Percentiles rank a stretch among this genome's conserved stretches.
phyloP scores from a whole-genome alignment of 169 alveolate species.

The Plasmodium vivax region DNA sequence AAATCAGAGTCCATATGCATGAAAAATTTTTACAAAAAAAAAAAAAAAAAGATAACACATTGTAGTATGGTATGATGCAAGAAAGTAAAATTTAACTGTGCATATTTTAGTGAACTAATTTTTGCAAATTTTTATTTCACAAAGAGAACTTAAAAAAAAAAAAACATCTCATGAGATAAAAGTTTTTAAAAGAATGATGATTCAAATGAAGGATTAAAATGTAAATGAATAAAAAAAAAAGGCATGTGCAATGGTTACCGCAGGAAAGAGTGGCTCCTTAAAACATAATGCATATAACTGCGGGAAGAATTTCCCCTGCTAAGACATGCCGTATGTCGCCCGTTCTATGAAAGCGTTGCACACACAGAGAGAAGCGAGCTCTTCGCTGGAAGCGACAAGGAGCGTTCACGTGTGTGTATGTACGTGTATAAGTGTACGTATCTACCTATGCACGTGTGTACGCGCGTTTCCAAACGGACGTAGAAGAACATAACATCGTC shows the following conservation, averaged over 20 bases:
- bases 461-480: not conserved
- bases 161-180: not conserved
- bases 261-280: not conserved
- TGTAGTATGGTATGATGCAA: not conserved
- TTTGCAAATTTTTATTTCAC: not conserved
- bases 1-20: not conserved
- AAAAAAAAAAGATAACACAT: not conserved
- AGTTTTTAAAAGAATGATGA: not conserved
- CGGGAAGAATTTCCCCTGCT: not conserved
- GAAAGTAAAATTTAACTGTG: not conserved
- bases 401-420: not conserved
- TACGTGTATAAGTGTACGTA: not conserved
- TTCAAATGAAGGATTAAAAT: not conserved
- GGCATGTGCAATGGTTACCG: not conserved
- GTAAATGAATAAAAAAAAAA: not conserved
- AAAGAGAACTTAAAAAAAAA: not conserved
- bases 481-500: not conserved
- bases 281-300: not conserved
- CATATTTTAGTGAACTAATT: not conserved
- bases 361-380: not conserved
- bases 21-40: slow-evolving; percentile 3
- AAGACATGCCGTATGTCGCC: not conserved
- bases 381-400: not conserved
- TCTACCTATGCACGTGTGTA: not conserved
- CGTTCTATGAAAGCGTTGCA: not conserved